Percentiles rank a stretch among this genome's conserved stretches.
These are phyloP conservation scores for Alternaria ventricosa DNA, from an alignment of 2,329 filamentous ascomycete genomes.

Conservation along the genomic window DNA sequence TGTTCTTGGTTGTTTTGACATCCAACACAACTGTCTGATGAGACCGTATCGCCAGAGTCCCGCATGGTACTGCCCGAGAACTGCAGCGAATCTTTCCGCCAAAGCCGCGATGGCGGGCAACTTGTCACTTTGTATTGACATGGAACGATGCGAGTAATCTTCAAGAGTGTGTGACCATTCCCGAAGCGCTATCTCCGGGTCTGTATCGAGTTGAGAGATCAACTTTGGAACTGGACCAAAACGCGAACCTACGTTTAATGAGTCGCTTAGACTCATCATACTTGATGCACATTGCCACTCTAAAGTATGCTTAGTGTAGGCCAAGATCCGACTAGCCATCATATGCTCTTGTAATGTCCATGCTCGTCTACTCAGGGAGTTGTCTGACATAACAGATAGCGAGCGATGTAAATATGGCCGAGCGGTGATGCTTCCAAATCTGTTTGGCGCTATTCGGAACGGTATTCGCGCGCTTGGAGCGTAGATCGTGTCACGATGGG, in stretches of 20 bases:
- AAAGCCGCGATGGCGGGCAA: too few relatives aligned
- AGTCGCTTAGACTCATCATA: not conserved
- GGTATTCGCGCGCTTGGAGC: not conserved
- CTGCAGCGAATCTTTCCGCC: too few relatives aligned
- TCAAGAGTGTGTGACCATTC: too few relatives aligned
- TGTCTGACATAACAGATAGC: fast-evolving
- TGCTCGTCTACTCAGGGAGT: not conserved
- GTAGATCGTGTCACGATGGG: too few relatives aligned
- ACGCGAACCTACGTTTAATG: fast-evolving
- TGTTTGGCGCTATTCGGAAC: not conserved
- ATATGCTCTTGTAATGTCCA: not conserved
- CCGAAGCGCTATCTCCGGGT: not conserved
- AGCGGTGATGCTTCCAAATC: not conserved
- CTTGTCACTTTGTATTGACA: too few relatives aligned
- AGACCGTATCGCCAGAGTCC: too few relatives aligned
- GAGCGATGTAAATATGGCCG: fast-evolving
- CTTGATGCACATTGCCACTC: not conserved
- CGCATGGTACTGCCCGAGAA: too few relatives aligned
- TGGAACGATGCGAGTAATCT: too few relatives aligned
- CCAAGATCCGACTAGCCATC: not conserved
- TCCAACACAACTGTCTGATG: too few relatives aligned
- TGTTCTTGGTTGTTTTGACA: too few relatives aligned
- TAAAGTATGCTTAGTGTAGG: not conserved
- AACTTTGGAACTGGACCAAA: not conserved
- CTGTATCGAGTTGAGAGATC: not conserved